phyloP scores from a whole-genome alignment of 169 alveolate genomes.

The Sarcocystis neurona region DNA sequence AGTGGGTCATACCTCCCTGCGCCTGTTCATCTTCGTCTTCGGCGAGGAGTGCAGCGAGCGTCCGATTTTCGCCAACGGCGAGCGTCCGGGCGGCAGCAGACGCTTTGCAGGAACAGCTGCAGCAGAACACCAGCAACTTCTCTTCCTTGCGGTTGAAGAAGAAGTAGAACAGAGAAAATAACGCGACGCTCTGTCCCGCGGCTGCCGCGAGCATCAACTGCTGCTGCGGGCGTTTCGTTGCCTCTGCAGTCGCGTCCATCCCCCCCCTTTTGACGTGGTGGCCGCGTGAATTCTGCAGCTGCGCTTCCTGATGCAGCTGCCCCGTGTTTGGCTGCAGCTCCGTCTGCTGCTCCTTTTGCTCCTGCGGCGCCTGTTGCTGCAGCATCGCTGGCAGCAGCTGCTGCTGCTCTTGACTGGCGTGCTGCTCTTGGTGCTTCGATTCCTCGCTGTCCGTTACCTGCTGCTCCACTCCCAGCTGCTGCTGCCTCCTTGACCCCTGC shows the following conservation, averaged over 20 bases:
- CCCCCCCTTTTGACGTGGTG: background rate
- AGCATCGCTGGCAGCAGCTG: no score
- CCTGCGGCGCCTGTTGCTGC: background rate
- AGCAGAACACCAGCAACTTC: conserved; percentile 49
- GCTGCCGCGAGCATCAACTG: no score
- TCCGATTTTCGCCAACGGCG: background rate
- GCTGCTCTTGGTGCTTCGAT: no score
- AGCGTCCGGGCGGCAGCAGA: background rate
- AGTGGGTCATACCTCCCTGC: conserved; percentile 17
- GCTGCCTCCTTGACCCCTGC: no score
- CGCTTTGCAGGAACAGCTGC: conserved; percentile 50
- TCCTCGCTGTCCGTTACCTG: background rate
- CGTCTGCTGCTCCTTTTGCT: background rate
- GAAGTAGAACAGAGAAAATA: conserved; percentile 25
- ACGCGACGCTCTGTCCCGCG: background rate
- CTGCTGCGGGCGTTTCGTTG: no score
- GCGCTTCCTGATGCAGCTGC: background rate
- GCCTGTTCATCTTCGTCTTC: conserved; percentile 10
- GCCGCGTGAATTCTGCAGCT: background rate
- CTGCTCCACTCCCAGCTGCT: no score
- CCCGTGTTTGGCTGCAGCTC: background rate
- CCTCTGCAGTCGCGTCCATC: background rate
- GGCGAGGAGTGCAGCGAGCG: background rate
- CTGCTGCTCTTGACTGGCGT: no score
- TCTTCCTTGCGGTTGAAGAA: conserved; percentile 18